These are phyloP conservation scores for Colletotrichum gloeosporioides DNA, from an alignment of 2,329 filamentous ascomycete genomes.

Conservation along the genomic window DNA sequence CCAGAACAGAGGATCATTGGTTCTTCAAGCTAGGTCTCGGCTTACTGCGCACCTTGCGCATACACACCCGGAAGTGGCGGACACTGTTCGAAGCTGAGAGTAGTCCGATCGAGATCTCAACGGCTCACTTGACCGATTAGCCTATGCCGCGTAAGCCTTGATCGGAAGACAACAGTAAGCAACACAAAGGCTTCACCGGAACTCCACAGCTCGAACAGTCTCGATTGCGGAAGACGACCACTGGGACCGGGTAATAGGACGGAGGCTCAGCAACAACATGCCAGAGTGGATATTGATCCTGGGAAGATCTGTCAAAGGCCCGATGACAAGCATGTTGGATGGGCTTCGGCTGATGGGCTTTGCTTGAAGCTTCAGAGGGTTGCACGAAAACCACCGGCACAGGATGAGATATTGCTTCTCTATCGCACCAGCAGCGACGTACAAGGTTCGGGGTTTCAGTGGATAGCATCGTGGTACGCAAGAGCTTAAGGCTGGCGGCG, in stretches of 20 bases:
- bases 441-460: rapidly evolving
- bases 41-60: not conserved
- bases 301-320: not conserved
- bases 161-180: not conserved
- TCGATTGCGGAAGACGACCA: not conserved
- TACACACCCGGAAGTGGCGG: not conserved
- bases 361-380: not conserved
- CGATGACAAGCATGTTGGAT: not conserved
- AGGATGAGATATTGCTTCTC: not conserved
- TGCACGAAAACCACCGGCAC: not conserved
- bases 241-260: not conserved
- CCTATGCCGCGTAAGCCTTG: not conserved
- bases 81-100: not conserved
- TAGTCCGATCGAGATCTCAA: not conserved
- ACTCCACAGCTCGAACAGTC: not conserved
- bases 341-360: not conserved
- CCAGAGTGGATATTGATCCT: not conserved
- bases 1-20: not conserved
- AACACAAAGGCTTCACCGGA: not conserved
- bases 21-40: not conserved
- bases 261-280: not conserved
- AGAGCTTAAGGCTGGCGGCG: not conserved
- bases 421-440: not conserved
- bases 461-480: not conserved
- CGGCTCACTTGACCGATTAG: not conserved